Evolutionary conservation across 495 filamentous ascomycete genomes (phyloP).

Genomic region (Entonaema liquescens): DNA sequence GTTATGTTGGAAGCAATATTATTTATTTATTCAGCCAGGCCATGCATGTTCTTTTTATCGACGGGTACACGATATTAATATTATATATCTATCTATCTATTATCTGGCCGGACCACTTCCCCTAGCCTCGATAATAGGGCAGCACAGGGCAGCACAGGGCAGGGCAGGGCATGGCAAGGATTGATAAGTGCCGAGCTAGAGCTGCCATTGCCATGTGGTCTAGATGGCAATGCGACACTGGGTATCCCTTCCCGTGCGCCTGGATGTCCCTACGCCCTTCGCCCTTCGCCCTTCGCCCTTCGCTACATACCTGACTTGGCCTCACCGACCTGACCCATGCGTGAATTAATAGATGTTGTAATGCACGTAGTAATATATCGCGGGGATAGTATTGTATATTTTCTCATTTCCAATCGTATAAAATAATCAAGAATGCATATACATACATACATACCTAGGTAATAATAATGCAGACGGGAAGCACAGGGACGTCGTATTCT

Average conservation of each 20-base stretch:
- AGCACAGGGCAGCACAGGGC: neutral
- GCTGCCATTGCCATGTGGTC: conserved; percentile 8
- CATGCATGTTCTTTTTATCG: too few species aligned
- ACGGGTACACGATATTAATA: neutral
- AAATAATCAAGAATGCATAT: too few species aligned
- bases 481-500: conserved; percentile 34
- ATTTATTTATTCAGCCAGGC: too few species aligned
- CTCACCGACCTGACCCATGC: too few species aligned
- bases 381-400: too few species aligned
- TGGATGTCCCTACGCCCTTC: too few species aligned
- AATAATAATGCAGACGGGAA: conserved; percentile 6
- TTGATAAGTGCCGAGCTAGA: conserved; percentile 30
- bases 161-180: neutral
- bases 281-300: too few species aligned
- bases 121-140: neutral
- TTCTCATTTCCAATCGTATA: too few species aligned
- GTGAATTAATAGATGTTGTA: too few species aligned
- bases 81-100: too few species aligned
- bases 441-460: neutral
- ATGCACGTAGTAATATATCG: too few species aligned
- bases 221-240: conserved; percentile 20
- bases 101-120: neutral
- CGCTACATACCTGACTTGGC: too few species aligned
- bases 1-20: conserved; percentile 5
- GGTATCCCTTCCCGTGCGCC: neutral